Evolutionary conservation across 129 eudicot genomes (phyloP), one percentile per base, ranked within the genome.

Genomic region (Oenanthe sinensis): DNA sequence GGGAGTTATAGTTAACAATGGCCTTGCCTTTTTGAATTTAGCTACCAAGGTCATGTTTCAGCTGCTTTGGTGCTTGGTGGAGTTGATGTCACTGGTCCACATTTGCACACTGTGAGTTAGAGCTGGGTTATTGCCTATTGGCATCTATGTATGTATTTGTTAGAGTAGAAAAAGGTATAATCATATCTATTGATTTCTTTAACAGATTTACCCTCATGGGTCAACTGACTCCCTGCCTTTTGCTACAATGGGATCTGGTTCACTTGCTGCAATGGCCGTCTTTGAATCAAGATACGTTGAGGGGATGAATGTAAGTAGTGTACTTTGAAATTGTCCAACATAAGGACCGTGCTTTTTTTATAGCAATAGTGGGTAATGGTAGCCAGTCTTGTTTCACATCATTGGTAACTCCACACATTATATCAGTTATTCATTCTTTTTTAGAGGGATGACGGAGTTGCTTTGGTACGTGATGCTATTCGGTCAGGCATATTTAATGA

Each of bases 161-260:
- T 19, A 48, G 3, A 0, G 28, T 46, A 49, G 58, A 58, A 10
- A 48, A 36, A 67, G 20, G 71, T 52, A 39, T 85, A 60, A 84
- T 62, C 28, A 45, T 78, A 37, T 45, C 60, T 46, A 20, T 40
- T 44, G 45, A 60, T 60, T 49, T 43, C 3, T 82, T 44, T 78
- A 24, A 49, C 79, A 94, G 98, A 94, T 94, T 37, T 94, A 94
- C 75, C 98, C 98, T 75, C 97, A 94, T 83, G 97, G 97, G 75
- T 94, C 98, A 75, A 94, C 98, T 0, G 97, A 94, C 83, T 85
- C 97, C 14, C 86, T 94, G 22, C 98, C 98, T 48, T 94, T 75
- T 86, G 97, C 98, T 30, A 94, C 98, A 30, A 94, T 94, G 98
- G 98, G 98, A 1, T 94, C 97, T 79, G 98, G 98, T 81, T 94